Percentiles rank a stretch among this genome's conserved stretches.
phyloP scores from a whole-genome alignment of 345 rosid genomes.

The Populus nigra region DNA sequence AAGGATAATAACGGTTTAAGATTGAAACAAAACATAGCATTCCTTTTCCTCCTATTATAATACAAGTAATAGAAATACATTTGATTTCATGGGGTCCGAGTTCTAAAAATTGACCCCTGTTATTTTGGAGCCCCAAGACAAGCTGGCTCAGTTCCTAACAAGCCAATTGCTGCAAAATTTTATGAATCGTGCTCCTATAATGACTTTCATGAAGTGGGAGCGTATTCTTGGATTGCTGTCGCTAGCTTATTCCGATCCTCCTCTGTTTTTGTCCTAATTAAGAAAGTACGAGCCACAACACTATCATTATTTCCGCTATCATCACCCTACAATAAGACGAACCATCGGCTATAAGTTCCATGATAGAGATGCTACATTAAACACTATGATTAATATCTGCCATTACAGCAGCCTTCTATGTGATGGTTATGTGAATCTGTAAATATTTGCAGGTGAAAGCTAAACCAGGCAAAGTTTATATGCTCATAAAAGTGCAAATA shows the following conservation, averaged over 20 bases:
- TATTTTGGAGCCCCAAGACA: conserved; percentile 14
- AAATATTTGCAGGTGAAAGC: neutral
- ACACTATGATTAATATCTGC: neutral
- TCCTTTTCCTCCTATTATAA: conserved; percentile 12
- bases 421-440: neutral
- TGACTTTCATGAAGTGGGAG: conserved; percentile 57
- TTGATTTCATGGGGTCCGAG: conserved; percentile 9
- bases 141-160: conserved; percentile 15
- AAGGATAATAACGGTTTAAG: neutral
- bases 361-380: neutral
- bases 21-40: neutral
- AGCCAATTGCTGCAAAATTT: conserved; percentile 23
- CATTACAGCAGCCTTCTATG: neutral
- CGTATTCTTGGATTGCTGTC: conserved; percentile 68
- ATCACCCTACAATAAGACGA: conserved; percentile 49
- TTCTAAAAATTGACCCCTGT: conserved; percentile 18
- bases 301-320: conserved; percentile 43
- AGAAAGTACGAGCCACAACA: conserved; percentile 68
- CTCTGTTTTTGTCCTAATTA: conserved; percentile 66
- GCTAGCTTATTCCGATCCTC: conserved; percentile 79
- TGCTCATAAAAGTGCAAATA: neutral
- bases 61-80: conserved; percentile 28
- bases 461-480: neutral
- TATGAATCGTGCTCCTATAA: neutral
- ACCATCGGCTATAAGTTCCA: neutral